These are phyloP conservation scores for Cercospora sojina DNA, from an alignment of 2,329 filamentous ascomycete species.

Conservation along the genomic window DNA sequence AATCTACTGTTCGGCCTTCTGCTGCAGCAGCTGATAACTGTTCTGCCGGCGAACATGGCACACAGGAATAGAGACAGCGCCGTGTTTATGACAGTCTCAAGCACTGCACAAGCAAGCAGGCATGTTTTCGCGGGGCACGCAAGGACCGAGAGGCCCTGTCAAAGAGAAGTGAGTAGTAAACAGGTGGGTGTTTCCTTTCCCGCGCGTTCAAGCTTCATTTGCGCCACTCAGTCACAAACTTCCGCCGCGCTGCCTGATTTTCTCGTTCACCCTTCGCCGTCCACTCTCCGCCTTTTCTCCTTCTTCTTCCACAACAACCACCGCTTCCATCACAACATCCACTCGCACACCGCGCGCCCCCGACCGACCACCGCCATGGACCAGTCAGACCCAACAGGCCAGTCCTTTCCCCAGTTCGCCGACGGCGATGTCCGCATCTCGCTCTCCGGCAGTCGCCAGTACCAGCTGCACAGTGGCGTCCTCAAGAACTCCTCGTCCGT, in stretches of 20 bases:
- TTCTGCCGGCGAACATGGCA: background rate
- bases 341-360: background rate
- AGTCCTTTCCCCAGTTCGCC: constrained; percentile 40
- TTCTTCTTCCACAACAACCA: background rate
- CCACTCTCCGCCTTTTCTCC: background rate
- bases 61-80: background rate
- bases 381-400: background rate
- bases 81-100: background rate
- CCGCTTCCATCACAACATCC: background rate
- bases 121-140: background rate
- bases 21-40: background rate
- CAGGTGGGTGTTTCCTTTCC: background rate
- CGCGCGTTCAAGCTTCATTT: background rate
- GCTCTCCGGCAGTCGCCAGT: constrained; percentile 39
- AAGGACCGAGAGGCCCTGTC: background rate
- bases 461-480: constrained; percentile 42
- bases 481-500: constrained; percentile 32
- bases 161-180: background rate
- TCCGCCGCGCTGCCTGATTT: background rate
- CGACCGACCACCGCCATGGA: background rate
- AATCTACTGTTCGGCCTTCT: background rate
- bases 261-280: background rate
- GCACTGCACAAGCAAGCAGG: background rate
- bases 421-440: constrained; percentile 45
- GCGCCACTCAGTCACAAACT: background rate